Conservation (phyloP, 129 eudicot genomes). For the Cynara cardunculus region DNA sequence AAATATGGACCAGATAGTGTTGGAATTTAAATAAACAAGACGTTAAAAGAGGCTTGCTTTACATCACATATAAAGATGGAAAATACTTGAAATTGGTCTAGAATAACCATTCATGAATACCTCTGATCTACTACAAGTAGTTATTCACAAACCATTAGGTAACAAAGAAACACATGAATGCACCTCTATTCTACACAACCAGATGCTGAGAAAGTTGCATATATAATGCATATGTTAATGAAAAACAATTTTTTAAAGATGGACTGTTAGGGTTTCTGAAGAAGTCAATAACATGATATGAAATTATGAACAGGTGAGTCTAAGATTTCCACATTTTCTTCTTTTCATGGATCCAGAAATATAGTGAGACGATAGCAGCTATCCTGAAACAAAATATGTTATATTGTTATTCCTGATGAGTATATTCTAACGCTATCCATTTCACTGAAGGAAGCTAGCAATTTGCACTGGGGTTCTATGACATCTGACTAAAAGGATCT, state of each 20-base stretch:
- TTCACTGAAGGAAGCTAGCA: background rate
- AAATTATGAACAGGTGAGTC: background rate
- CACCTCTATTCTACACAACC: background rate
- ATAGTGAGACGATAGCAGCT: background rate
- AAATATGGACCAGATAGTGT: background rate
- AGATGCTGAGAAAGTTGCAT: background rate
- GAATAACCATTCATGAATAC: background rate
- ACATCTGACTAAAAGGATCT: background rate
- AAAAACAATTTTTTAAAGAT: background rate
- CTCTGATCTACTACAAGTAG: background rate
- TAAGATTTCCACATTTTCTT: background rate
- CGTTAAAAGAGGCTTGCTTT: background rate
- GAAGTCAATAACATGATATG: background rate
- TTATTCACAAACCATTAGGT: background rate
- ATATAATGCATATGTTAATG: background rate
- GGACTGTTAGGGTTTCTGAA: background rate
- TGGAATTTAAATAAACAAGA: background rate
- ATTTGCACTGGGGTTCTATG: background rate
- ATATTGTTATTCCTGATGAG: background rate
- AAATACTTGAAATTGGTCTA: conserved; percentile 2
- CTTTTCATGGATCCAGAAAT: background rate
- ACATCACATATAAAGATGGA: conserved; percentile 11
- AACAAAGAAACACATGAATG: background rate
- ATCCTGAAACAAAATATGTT: background rate
- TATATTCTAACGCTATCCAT: background rate